phyloP scores from a whole-genome alignment of 768 basidiomycete species.

The Termitomyces sp. region DNA sequence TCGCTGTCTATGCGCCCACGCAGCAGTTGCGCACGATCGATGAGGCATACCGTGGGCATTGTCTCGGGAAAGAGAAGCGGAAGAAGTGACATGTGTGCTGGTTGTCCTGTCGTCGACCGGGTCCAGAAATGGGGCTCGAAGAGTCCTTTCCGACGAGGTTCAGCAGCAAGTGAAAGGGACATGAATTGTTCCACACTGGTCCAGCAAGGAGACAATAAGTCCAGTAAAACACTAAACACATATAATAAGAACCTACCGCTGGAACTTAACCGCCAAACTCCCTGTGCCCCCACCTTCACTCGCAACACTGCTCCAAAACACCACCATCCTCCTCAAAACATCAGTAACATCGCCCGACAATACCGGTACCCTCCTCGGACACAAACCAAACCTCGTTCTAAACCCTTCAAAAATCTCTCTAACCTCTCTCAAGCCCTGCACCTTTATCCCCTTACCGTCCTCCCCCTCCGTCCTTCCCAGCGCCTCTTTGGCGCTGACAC shows the following conservation, averaged over 20 bases:
- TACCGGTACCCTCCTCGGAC: constrained; percentile 37
- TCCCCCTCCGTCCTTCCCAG: constrained; percentile 38
- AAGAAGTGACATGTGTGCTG: constrained; percentile 45
- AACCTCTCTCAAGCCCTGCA: constrained; percentile 37
- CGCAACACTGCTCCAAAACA: constrained; percentile 55
- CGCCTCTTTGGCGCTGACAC: constrained; percentile 40
- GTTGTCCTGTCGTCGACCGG: constrained; percentile 31
- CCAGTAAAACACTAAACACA: neutral
- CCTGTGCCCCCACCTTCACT: constrained; percentile 33
- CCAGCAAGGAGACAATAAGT: neutral
- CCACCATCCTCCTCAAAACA: constrained; percentile 47
- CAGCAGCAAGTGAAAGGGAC: constrained; percentile 71
- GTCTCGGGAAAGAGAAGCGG: constrained; percentile 78
- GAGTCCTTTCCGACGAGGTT: constrained; percentile 67
- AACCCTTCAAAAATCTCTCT: constrained; percentile 51
- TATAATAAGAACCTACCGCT: constrained; percentile 43
- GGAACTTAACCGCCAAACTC: constrained; percentile 53
- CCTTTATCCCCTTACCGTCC: constrained; percentile 40
- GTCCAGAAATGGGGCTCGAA: constrained; percentile 81
- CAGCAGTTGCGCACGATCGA: constrained; percentile 63
- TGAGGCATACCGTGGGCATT: constrained; percentile 59
- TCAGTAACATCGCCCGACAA: constrained; percentile 37
- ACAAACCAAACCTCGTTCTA: constrained; percentile 46
- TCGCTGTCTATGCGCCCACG: constrained; percentile 72
- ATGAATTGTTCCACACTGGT: constrained; percentile 74